A percentile compares a stretch with the other conserved stretches of the same genome.
Conservation (phyloP, 805 yeast species). For the Wickerhamiella spandovensis region DNA sequence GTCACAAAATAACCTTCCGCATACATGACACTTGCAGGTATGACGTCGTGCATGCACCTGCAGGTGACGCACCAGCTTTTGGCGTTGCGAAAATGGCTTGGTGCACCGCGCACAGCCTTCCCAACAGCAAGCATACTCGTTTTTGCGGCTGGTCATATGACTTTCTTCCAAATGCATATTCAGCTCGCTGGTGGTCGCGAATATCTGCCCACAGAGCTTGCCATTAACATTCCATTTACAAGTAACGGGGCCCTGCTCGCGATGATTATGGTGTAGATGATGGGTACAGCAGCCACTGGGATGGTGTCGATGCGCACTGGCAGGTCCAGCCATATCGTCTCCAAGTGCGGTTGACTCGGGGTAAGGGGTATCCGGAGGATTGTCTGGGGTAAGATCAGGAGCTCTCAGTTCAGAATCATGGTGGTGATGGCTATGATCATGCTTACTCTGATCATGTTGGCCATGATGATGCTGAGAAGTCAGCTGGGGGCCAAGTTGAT, state of each 20-base stretch:
- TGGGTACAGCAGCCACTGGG: neutral
- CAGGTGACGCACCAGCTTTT: constrained; percentile 72
- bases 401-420: neutral
- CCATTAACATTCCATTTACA: constrained; percentile 32
- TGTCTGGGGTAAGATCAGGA: neutral
- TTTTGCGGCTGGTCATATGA: constrained; percentile 67
- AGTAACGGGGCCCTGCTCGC: constrained; percentile 5
- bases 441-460: too few species aligned
- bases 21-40: constrained; percentile 60
- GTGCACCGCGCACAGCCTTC: constrained; percentile 51
- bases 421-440: too few species aligned
- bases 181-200: constrained; percentile 43
- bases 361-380: neutral
- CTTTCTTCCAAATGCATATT: constrained; percentile 54
- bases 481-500: too few species aligned
- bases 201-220: constrained; percentile 36
- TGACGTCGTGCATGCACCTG: constrained; percentile 78
- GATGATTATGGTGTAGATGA: neutral
- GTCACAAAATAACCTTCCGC: constrained; percentile 63
- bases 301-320: neutral
- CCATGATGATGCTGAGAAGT: too few species aligned
- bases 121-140: constrained; percentile 66
- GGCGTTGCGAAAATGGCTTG: constrained; percentile 63
- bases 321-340: neutral
- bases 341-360: neutral